Evolutionary conservation across 768 basidiomycete genomes (phyloP).

Genomic region (Serendipita sp.): DNA sequence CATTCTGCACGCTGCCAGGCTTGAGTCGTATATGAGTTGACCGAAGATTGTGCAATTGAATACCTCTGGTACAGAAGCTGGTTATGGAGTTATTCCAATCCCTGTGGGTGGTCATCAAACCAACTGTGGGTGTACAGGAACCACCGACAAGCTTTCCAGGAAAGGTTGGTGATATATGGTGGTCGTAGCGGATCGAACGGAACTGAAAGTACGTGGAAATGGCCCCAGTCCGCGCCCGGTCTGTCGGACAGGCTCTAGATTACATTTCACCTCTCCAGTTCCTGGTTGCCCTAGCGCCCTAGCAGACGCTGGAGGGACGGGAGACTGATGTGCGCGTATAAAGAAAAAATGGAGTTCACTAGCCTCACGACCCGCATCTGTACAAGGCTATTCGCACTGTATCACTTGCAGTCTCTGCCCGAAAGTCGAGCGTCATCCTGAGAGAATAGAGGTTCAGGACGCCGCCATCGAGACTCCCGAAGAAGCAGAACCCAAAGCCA

Average conservation of each 20-base stretch:
- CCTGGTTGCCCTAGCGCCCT: slow-evolving; percentile 47
- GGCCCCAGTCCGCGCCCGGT: neutral
- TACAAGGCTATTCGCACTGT: slow-evolving; percentile 68
- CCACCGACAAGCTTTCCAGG: neutral
- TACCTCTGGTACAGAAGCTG: slow-evolving; percentile 85
- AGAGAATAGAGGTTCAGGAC: slow-evolving; percentile 41
- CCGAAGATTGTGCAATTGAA: slow-evolving; percentile 92
- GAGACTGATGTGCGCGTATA: slow-evolving; percentile 90
- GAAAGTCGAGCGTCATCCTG: slow-evolving; percentile 19
- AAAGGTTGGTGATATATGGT: neutral
- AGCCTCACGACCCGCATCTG: slow-evolving; percentile 85
- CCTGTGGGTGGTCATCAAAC: slow-evolving; percentile 62
- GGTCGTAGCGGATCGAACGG: neutral
- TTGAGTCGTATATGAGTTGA: slow-evolving; percentile 86
- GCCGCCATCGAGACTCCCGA: slow-evolving; percentile 59
- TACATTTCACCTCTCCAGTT: slow-evolving; percentile 90
- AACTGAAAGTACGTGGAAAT: slow-evolving; percentile 3
- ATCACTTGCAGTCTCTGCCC: slow-evolving; percentile 47
- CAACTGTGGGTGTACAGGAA: slow-evolving; percentile 18
- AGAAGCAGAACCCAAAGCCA: slow-evolving; percentile 9
- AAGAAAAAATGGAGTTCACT: slow-evolving; percentile 87
- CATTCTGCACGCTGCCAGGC: slow-evolving; percentile 31
- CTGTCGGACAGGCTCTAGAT: slow-evolving; percentile 22
- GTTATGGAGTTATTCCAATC: slow-evolving; percentile 81
- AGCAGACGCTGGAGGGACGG: slow-evolving; percentile 73